Percentiles rank a stretch among this genome's conserved stretches.
Conservation (phyloP, 345 rosid genomes). For the Citrus sp. region DNA sequence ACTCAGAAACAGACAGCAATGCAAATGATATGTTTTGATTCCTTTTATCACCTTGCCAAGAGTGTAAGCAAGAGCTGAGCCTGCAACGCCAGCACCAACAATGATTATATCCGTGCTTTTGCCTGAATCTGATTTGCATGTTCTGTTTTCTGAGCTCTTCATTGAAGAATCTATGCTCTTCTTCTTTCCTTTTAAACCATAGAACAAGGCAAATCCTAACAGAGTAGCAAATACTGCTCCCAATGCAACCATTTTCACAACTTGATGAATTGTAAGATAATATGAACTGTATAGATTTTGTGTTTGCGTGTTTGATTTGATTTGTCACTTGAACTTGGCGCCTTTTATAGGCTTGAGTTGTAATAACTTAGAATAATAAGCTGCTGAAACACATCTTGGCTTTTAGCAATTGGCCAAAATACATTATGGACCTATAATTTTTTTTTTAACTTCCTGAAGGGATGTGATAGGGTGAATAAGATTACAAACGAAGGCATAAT, state of each 20-base stretch:
- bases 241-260: slow-evolving; percentile 1
- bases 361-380: background rate
- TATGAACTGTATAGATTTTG: background rate
- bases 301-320: background rate
- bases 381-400: background rate
- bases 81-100: slow-evolving; percentile 11
- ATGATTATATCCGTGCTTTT: background rate
- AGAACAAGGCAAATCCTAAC: background rate
- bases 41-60: slow-evolving; percentile 1
- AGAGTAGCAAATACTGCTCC: background rate
- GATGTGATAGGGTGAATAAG: background rate
- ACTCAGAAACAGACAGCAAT: background rate
- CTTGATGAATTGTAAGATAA: background rate
- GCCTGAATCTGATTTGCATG: background rate
- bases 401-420: background rate
- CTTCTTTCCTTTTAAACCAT: slow-evolving; percentile 1
- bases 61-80: slow-evolving; percentile 16
- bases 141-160: background rate
- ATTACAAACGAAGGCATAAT: background rate
- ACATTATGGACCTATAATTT: background rate
- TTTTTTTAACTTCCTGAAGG: background rate
- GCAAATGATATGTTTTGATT: background rate
- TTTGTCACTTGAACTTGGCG: background rate
- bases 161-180: background rate
- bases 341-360: background rate